Evolutionary conservation across 2,329 filamentous ascomycete species (phyloP), one percentile per base, ranked within the genome.

Genomic region (Pseudocercospora eumusae): DNA sequence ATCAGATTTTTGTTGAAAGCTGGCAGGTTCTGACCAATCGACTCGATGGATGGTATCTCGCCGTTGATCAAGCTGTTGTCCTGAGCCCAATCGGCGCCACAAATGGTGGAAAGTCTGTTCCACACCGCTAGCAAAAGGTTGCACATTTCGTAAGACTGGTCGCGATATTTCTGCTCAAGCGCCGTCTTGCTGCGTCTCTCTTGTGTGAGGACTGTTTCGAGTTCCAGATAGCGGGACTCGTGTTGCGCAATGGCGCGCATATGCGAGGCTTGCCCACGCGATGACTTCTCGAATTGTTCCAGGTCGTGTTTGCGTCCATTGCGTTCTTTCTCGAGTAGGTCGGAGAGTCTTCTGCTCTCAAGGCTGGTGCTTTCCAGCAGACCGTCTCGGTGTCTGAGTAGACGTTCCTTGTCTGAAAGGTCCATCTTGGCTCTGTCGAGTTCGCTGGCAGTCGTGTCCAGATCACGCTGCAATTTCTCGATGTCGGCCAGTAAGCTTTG

Each of bases 1-100:
- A 97, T 78, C 25, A 99, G 83, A 74, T 97, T 98, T 75, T 93
- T 91, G 72, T 89, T 91, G 78, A 98, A 98, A 1, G 90, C 91
- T 0, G 90, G 88, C 4, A 98, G 83, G 77, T 95, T 92, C 55
- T 88, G 93, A 0, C 88, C 87, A 64, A 99, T 90, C 13, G 92
- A 88, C 71, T 97, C 93, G 33, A 96, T 83, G 11, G 89, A 92
- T 0, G 93, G 92, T 6, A 96, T 79, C 63, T 93, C 90, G 20
- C 92, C 91, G 70, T 95, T 93, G 73, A 98, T 90, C 23, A 96
- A 85, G 60, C 89, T 89, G 75, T 98, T 93, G 71, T 89, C 87
- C 75, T 96, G 90, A 4, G 90, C 86, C 93, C 95, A 99, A 73
- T 98, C 95, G 0, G 87, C 84, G 10, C 95, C 95, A 71, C 95